phyloP scores from a whole-genome alignment of 225 moss, liverwort and hornwort species.

The Bryum argenteum region DNA sequence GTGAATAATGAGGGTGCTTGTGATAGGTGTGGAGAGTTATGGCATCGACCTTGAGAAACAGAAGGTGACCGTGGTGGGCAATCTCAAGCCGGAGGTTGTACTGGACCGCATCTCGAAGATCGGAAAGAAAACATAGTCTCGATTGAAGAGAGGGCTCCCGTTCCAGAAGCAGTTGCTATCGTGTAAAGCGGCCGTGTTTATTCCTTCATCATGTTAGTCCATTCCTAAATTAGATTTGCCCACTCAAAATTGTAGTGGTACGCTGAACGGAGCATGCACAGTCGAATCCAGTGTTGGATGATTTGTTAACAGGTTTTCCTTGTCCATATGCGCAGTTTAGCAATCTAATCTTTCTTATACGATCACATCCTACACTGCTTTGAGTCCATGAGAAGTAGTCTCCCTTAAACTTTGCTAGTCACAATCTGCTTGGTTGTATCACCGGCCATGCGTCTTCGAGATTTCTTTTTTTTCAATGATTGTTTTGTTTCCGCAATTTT shows the following conservation, averaged over 20 bases:
- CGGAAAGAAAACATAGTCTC: constrained; percentile 88
- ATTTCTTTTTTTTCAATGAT: no score
- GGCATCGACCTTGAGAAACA: constrained; percentile 78
- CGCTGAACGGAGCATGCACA: constrained; percentile 3
- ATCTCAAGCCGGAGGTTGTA: constrained; percentile 74
- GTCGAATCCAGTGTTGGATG: constrained; percentile 10
- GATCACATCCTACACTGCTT: no score
- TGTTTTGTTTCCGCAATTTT: no score
- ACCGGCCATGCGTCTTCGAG: no score
- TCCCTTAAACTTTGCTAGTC: no score
- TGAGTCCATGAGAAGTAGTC: no score
- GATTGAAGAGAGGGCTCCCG: constrained; percentile 42
- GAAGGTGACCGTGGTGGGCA: constrained; percentile 87
- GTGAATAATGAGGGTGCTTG: background rate
- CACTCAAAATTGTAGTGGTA: background rate
- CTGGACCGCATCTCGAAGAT: constrained; percentile 81
- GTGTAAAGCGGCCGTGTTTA: constrained; percentile 22
- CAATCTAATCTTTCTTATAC: background rate
- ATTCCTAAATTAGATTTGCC: constrained; percentile 19
- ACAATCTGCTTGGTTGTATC: no score
- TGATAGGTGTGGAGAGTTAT: constrained; percentile 80
- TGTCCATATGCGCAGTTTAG: constrained; percentile 3
- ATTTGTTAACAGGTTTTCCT: constrained; percentile 18
- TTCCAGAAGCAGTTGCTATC: no score
- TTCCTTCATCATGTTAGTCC: constrained; percentile 8